Base-by-base conservation (phyloP, 2,329 filamentous ascomycete genomes). In the Diaporthe caulivora region DNA sequence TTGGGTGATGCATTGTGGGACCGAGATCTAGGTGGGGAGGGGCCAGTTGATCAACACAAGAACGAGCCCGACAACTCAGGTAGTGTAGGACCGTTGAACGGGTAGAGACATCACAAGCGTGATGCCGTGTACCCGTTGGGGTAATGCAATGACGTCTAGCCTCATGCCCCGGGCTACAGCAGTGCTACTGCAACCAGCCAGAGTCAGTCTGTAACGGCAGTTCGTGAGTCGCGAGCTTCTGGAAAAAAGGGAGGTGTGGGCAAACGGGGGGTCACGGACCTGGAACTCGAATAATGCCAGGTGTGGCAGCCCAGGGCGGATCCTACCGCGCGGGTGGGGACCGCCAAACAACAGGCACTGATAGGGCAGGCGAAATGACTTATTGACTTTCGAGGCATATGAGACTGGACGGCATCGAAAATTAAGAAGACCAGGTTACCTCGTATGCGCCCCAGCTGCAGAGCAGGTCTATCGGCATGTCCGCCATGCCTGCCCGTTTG, bases 331-430 rank as follows among this genome's bases (percentile, higher is more conserved):
- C 47, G 44, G 62, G 62, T 67, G 62, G 62, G 62, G 31, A 53
- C 62, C 11, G 15, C 62, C 26, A 65, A 67, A n/a, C 62, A 62
- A 71, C 44, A 13, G 15, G 44, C 31, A 54, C 42, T 40, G 54
- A n/a, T n/a, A 49, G 17, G 54, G 42, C 68, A 70, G 69, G 69
- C 69, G 69, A 71, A 60, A 71, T 71, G 34, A 62, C 69, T 40
- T 40, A 40, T 53, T 67, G 47, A 40, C n/a, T 9, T 9, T 37
- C 21, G 55, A 60, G 68, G 13, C n/a, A 40, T 42, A 3, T 40
- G 54, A 62, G 24, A 34, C 17, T 58, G 67, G 40, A 58, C 21
- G 44, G 44, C 42, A 62, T 18, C 55, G 18, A 53, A 62, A 49
- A 60, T 49, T 40, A 42, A 3, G 34, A 44, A 24, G 17, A n/a